Evolutionary conservation across 2,329 filamentous ascomycete genomes (phyloP).

Genomic region (Emergomyces orientalis): DNA sequence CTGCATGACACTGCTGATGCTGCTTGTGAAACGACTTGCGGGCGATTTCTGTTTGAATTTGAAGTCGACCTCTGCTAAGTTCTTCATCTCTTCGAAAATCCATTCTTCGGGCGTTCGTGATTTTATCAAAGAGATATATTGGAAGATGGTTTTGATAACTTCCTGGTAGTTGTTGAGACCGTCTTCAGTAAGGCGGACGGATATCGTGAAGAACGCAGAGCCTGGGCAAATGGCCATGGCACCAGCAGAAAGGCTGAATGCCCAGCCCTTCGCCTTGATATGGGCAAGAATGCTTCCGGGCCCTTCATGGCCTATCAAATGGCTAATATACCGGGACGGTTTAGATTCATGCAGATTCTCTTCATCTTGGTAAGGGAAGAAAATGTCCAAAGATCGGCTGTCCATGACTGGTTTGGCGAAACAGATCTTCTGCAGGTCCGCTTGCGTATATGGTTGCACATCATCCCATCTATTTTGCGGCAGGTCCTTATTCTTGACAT

Average conservation of each 20-base stretch:
- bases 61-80: slow-evolving; percentile 86
- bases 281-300: slow-evolving; percentile 87
- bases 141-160: slow-evolving; percentile 73
- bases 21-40: slow-evolving; percentile 80
- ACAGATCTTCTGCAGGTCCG: slow-evolving; percentile 59
- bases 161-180: slow-evolving; percentile 74
- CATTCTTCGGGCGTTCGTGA: slow-evolving; percentile 76
- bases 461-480: slow-evolving; percentile 58
- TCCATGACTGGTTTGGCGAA: slow-evolving; percentile 93
- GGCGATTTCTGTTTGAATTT: slow-evolving; percentile 89
- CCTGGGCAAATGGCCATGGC: slow-evolving; percentile 68
- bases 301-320: slow-evolving; percentile 85
- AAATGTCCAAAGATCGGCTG: slow-evolving; percentile 65
- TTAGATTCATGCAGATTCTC: slow-evolving; percentile 69
- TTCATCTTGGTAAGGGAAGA: slow-evolving; percentile 79
- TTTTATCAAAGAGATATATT: slow-evolving; percentile 80
- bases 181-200: slow-evolving; percentile 73
- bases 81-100: slow-evolving; percentile 89
- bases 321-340: slow-evolving; percentile 75
- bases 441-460: slow-evolving; percentile 49
- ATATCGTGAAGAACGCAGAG: slow-evolving; percentile 68
- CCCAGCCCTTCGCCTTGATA: slow-evolving; percentile 84
- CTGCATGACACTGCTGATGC: slow-evolving; percentile 80
- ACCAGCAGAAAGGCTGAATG: slow-evolving; percentile 70
- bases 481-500: slow-evolving; percentile 72